phyloP scores from a whole-genome alignment of 2,329 filamentous ascomycete species.

The Fusarium xylarioides region DNA sequence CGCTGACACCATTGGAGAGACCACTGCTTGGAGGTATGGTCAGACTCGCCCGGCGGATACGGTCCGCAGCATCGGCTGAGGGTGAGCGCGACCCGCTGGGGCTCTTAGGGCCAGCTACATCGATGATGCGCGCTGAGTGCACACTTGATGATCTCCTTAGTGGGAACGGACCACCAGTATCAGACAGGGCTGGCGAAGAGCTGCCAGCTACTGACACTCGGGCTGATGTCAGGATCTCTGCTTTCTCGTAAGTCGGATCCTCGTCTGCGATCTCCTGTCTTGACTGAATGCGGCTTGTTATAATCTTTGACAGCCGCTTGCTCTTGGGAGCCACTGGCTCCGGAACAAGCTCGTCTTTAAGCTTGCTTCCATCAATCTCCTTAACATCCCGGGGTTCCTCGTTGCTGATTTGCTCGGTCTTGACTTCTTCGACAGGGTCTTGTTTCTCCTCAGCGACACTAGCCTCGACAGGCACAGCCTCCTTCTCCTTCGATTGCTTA shows the following conservation, averaged over 20 bases:
- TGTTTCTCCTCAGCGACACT: slow-evolving; percentile 3
- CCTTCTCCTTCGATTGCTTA: slow-evolving; percentile 32
- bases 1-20: slow-evolving; percentile 47
- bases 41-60: slow-evolving; percentile 51
- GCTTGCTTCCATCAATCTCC: slow-evolving; percentile 6
- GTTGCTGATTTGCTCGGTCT: slow-evolving; percentile 1
- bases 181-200: slow-evolving; percentile 60
- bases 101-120: slow-evolving; percentile 63
- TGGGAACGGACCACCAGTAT: slow-evolving; percentile 53
- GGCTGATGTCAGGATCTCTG: slow-evolving; percentile 65
- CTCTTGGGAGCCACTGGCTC: slow-evolving; percentile 24
- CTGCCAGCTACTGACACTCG: slow-evolving; percentile 64
- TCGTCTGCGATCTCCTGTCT: slow-evolving; percentile 45
- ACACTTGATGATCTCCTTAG: slow-evolving; percentile 57
- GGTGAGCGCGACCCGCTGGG: slow-evolving; percentile 59
- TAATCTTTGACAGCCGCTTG: slow-evolving; percentile 40
- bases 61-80: slow-evolving; percentile 57
- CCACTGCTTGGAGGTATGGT: slow-evolving; percentile 51
- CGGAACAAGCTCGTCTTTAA: slow-evolving; percentile 5
- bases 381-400: slow-evolving; percentile 5
- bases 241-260: slow-evolving; percentile 62
- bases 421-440: slow-evolving; percentile 6
- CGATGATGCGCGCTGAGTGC: slow-evolving; percentile 66
- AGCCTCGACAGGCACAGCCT: neutral
- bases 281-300: slow-evolving; percentile 33